Conservation (phyloP, 306 rosid genomes). For the Fragaria nilgerrensis region DNA sequence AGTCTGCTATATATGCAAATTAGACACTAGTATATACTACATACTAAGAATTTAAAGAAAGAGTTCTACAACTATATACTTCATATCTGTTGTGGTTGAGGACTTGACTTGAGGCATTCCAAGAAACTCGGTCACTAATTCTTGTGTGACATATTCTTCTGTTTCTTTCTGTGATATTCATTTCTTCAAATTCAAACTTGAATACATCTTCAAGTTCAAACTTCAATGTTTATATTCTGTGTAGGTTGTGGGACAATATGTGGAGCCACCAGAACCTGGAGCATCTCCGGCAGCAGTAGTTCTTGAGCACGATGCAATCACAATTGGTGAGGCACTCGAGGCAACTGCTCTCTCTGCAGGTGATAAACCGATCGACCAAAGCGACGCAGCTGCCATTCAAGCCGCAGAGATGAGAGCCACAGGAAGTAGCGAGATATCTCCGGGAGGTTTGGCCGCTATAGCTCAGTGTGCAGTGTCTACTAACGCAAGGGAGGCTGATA, state of each 20-base stretch:
- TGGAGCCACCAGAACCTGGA: constrained; percentile 42
- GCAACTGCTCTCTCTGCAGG: constrained; percentile 33
- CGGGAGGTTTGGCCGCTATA: constrained; percentile 34
- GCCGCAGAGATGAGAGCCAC: constrained; percentile 51
- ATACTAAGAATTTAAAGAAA: too few species aligned
- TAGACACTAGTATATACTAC: neutral
- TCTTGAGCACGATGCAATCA: constrained; percentile 37
- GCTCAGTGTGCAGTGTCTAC: constrained; percentile 51
- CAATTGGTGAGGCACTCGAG: constrained; percentile 66
- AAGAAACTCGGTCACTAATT: too few species aligned
- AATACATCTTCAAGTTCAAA: too few species aligned
- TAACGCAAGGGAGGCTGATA: constrained; percentile 31
- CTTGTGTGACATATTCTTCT: too few species aligned
- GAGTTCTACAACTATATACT: too few species aligned
- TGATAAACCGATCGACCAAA: constrained; percentile 45
- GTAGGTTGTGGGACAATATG: constrained; percentile 49
- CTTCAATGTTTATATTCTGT: neutral
- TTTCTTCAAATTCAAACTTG: too few species aligned
- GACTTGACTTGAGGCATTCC: too few species aligned
- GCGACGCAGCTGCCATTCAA: constrained; percentile 55
- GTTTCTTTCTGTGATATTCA: too few species aligned
- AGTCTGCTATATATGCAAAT: neutral
- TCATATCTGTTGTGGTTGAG: too few species aligned
- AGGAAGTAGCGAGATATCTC: constrained; percentile 10
- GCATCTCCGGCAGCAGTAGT: constrained; percentile 28